Conservation (phyloP, 2,329 filamentous ascomycete species). For the Monosporascus sp. region DNA sequence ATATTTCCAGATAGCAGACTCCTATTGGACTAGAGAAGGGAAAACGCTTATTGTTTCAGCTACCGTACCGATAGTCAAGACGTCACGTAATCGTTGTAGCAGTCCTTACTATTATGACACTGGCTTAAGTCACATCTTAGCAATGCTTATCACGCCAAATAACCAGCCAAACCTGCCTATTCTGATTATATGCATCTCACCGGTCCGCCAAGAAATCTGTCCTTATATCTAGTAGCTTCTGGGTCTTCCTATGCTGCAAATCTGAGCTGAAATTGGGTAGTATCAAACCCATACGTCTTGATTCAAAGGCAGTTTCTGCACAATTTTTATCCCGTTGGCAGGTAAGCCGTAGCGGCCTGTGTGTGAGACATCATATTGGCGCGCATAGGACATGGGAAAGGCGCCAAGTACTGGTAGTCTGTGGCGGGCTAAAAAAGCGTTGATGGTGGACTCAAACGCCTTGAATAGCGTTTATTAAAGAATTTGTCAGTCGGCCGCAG, state of each 20-base stretch:
- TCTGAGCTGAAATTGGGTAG: background rate
- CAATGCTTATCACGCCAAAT: background rate
- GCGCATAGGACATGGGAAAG: background rate
- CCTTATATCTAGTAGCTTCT: background rate
- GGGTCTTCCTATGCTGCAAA: background rate
- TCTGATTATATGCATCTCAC: background rate
- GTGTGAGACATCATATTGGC: background rate
- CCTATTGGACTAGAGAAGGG: too few species aligned
- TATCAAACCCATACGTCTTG: background rate
- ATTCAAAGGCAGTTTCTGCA: background rate
- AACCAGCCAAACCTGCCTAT: background rate
- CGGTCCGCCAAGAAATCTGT: background rate
- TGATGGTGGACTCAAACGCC: background rate
- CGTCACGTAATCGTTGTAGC: background rate
- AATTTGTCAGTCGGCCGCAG: too few species aligned
- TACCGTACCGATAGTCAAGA: too few species aligned
- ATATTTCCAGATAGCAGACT: too few species aligned
- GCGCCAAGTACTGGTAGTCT: background rate
- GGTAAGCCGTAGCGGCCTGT: background rate
- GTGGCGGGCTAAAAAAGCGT: background rate
- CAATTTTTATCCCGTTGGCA: background rate
- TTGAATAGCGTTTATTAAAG: too few species aligned
- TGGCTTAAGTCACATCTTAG: background rate
- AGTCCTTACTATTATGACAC: background rate
- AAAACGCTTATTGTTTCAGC: too few species aligned